phyloP scores from a whole-genome alignment of 257 asterid species.

The Eustoma russellianum region DNA sequence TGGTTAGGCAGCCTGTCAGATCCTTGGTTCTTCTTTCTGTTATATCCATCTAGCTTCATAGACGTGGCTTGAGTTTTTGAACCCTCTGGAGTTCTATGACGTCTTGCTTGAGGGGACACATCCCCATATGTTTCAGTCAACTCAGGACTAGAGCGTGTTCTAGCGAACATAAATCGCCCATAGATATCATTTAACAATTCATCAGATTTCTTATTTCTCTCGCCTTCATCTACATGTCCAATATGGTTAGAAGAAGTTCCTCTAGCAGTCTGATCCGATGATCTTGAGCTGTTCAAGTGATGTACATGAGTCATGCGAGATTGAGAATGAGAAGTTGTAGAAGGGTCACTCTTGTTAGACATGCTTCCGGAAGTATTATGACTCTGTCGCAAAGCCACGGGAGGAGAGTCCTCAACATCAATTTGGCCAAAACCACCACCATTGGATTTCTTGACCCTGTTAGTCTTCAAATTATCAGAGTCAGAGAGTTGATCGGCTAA shows the following conservation, averaged over 20 bases:
- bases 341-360: conserved; percentile 23
- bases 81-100: conserved; percentile 33
- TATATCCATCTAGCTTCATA: conserved; percentile 33
- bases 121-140: conserved; percentile 66
- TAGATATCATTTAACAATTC: conserved; percentile 44
- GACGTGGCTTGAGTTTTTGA: conserved; percentile 30
- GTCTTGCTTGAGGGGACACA: conserved; percentile 29
- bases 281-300: conserved; percentile 25
- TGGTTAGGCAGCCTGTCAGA: conserved; percentile 43
- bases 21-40: conserved; percentile 39
- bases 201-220: conserved; percentile 47
- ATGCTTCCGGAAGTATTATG: conserved; percentile 28
- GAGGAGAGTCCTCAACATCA: conserved; percentile 25
- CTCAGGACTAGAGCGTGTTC: conserved; percentile 92
- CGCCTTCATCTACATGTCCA: conserved; percentile 34
- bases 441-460: conserved; percentile 26
- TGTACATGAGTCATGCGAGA: conserved; percentile 37
- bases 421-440: conserved; percentile 23
- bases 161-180: conserved; percentile 57
- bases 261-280: conserved; percentile 30
- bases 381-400: conserved; percentile 30
- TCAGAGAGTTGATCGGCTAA: conserved; percentile 32
- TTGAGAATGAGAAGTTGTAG: conserved; percentile 37
- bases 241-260: conserved; percentile 39
- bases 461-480: conserved; percentile 24